phyloP scores from a whole-genome alignment of 1,284 basidiomycete genomes.

The Jaminaea rosea region DNA sequence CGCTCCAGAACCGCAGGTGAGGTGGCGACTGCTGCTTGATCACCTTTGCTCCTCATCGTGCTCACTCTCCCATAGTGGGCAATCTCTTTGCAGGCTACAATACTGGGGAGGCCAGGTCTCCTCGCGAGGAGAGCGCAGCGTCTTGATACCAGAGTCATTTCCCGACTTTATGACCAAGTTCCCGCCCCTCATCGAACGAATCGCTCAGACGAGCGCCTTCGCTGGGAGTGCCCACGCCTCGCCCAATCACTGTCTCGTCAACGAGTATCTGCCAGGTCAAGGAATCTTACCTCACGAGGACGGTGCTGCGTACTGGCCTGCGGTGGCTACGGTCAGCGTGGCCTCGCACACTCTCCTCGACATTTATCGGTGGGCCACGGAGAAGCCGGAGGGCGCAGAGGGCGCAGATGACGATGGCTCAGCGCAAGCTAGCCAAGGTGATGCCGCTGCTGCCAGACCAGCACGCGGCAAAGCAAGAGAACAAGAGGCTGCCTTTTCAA shows the following conservation, averaged over 20 bases:
- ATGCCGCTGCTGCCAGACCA: no score
- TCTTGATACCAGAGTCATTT: slow-evolving; percentile 58
- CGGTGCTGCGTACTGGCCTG: slow-evolving; percentile 75
- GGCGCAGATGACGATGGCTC: no score
- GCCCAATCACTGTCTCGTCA: slow-evolving; percentile 67
- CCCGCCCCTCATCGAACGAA: slow-evolving; percentile 65
- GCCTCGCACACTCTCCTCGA: slow-evolving; percentile 75
- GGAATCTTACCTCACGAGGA: slow-evolving; percentile 87
- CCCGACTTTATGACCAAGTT: slow-evolving; percentile 57
- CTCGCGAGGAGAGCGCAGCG: slow-evolving; percentile 52
- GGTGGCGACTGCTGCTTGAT: no score
- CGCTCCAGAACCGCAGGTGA: slow-evolving; percentile 65
- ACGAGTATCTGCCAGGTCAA: slow-evolving; percentile 70
- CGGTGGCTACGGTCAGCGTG: slow-evolving; percentile 79
- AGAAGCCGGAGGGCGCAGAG: not conserved
- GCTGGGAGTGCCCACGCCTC: slow-evolving; percentile 56
- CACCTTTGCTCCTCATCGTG: not conserved
- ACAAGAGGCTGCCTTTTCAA: slow-evolving; percentile 30
- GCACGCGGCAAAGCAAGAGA: slow-evolving; percentile 6
- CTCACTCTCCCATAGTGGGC: not conserved
- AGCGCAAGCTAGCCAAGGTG: no score
- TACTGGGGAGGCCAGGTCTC: slow-evolving; percentile 56
- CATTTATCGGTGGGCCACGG: slow-evolving; percentile 62
- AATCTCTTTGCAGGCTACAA: slow-evolving; percentile 21
- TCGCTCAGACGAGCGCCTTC: slow-evolving; percentile 58